Base-by-base conservation (phyloP, 495 filamentous ascomycete species). In the Daldinia decipiens region DNA sequence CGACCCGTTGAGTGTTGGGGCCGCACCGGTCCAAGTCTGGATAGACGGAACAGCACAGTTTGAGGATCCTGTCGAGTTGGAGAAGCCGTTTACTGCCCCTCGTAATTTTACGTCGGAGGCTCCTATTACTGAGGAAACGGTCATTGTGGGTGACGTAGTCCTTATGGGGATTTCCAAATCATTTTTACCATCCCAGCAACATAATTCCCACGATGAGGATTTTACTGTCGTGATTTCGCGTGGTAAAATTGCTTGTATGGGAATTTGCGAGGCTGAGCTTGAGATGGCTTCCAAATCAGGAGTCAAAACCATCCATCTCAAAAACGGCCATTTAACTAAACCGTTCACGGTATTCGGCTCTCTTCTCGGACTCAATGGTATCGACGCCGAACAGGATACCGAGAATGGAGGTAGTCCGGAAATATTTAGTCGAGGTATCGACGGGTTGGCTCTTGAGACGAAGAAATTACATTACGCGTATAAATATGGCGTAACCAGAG, bases 1-100 rank as follows among this genome's bases (percentile, higher is more conserved):
- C 52, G 87, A 91, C 72, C 89, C 89, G 31, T 76, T 91, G 5
- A 82, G 82, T 43, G 81, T 87, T 0, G 89, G 89, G 9, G 88
- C 88, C 0, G 79, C 88, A 5, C 87, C 89, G 0, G 75, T 85
- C 0, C 87, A 90, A 63, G 87, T 91, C 2, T 91, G 84, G 83
- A 88, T 91, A 65, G 89, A 91, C 71, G 88, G 89, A 5, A 85
- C 79, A 12, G 80, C 82, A 2, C 82, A 84, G 55, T 82, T 82
- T 26, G 80, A 85, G n/a, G 57, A 81, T 13, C 81, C 78, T 15
- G 73, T 82, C 58, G 79, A 78, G 77, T 74, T 80, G 64, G 59
- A 70, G 54, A 87, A 80, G 76, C 78, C 79, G 7, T 70, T 45
- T 43, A 74, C 61, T 11, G 29, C 54, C 15, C 59, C 73, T 26